Evolutionary conservation across 352 stramenopile genomes (phyloP), one percentile per base, ranked within the genome.

Genomic region (Phytopythium kandeliae): DNA sequence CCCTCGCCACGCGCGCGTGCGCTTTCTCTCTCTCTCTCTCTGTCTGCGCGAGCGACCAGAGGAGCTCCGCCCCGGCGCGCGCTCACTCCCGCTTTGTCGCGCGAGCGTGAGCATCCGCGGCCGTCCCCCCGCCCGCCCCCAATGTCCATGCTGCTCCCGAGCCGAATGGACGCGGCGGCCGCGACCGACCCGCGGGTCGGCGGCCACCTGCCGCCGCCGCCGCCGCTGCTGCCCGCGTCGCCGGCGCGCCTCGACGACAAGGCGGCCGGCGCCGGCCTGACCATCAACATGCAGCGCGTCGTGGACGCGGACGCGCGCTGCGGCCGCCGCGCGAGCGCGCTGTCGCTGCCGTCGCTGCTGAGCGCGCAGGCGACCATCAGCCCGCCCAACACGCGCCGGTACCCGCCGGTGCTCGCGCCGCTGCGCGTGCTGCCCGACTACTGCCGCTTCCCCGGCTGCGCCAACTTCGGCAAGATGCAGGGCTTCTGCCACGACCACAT

Each of bases 401-500:
- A 76, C 35, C 59, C 60, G 9, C 36, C 61, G 33, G 43, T 82
- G 9, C 65, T 82, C 19, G 65, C 69, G 17, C 71, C 74, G 7
- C 56, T 76, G 13, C 70, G 72, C 8, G 52, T 52, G 11, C 54
- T 63, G 16, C 60, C 70, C 21, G 69, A 71, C 46, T 73, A 74
- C 51, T 85, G 74, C 55, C 66, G 54, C 31, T 66, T 73, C 48
- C 58, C 69, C 16, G 69, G 74, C 28, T 88, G 79, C 48, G 59
- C 65, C 52, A 81, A 85, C 65, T 79, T 81, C 41, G 67, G 74
- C 58, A 83, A 84, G 58, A 75, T 81, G 71, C 70, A 88, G 48
- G 71, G 78, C 16, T 75, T 71, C 52, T 86, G 77, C 55, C 71
- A 77, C 24, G 66, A 78, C 42, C 77, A 91, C 55, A 76, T 73